Evolutionary conservation across 1,139 yeast species (phyloP).

Genomic region (Sugiyamaella sp.): DNA sequence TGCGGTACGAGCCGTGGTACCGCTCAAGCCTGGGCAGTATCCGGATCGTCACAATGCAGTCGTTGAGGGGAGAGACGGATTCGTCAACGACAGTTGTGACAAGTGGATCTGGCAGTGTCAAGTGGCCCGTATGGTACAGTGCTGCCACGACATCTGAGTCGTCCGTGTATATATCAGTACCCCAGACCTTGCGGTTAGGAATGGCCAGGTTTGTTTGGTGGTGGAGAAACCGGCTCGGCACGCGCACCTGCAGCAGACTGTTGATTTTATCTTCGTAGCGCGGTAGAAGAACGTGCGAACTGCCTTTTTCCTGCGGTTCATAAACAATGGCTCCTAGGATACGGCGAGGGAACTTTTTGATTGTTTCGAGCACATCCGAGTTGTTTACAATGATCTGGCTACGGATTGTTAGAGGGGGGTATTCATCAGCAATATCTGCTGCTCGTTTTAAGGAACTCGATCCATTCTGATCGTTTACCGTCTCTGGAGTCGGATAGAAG

Average conservation of each 20-base stretch:
- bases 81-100: conserved; percentile 14
- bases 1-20: conserved; percentile 65
- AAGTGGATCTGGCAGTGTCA: conserved; percentile 39
- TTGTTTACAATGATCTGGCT: conserved; percentile 46
- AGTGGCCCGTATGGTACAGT: conserved; percentile 72
- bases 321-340: conserved; percentile 66
- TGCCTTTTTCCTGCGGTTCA: conserved; percentile 46
- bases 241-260: conserved; percentile 61
- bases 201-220: conserved; percentile 45
- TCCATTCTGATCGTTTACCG: neutral
- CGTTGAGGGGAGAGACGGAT: conserved; percentile 42
- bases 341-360: conserved; percentile 51
- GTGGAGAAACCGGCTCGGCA: conserved; percentile 49
- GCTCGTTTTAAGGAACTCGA: conserved; percentile 7
- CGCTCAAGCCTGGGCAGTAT: conserved; percentile 66
- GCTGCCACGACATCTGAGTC: conserved; percentile 84
- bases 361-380: conserved; percentile 50
- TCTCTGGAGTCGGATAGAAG: neutral
- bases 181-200: conserved; percentile 74
- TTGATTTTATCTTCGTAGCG: conserved; percentile 56
- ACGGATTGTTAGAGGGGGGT: conserved; percentile 27
- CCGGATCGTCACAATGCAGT: conserved; percentile 68
- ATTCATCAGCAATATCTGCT: conserved; percentile 16
- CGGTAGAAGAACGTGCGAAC: conserved; percentile 36
- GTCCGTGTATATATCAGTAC: conserved; percentile 89